phyloP scores from a whole-genome alignment of 768 basidiomycete species.

The Trametes coccinea region DNA sequence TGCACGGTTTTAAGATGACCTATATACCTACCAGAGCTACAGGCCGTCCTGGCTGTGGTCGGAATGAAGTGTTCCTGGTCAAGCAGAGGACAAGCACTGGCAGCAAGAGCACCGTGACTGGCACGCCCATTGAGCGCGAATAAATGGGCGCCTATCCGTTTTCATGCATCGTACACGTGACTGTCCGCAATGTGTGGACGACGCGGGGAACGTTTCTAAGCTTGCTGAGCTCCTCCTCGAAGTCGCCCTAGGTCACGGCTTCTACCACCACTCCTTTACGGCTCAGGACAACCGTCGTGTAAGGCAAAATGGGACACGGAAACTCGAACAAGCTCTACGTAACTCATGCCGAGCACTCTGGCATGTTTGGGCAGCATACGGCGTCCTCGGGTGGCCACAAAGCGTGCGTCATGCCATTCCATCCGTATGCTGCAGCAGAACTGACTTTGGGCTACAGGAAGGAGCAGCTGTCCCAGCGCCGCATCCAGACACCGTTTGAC shows the following conservation, averaged over 20 bases:
- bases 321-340: constrained; percentile 87
- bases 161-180: not conserved
- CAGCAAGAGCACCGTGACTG: too few relatives aligned
- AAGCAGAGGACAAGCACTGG: not conserved
- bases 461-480: constrained; percentile 64
- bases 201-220: constrained; percentile 7
- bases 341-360: constrained; percentile 86
- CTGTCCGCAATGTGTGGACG: not conserved
- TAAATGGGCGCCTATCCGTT: not conserved
- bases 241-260: not conserved
- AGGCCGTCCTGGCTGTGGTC: not conserved
- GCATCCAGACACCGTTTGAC: constrained; percentile 76
- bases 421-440: not conserved
- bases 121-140: not conserved
- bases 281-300: constrained; percentile 11
- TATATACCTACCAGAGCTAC: not conserved
- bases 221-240: not conserved
- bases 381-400: constrained; percentile 73
- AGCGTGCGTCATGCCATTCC: constrained; percentile 44
- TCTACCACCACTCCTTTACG: not conserved
- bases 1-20: too few relatives aligned
- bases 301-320: constrained; percentile 71
- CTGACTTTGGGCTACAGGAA: constrained; percentile 46
- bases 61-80: not conserved
- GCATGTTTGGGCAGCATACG: constrained; percentile 75